phyloP scores from a whole-genome alignment of 2,329 filamentous ascomycete species.

The Waltergamsia citrina region DNA sequence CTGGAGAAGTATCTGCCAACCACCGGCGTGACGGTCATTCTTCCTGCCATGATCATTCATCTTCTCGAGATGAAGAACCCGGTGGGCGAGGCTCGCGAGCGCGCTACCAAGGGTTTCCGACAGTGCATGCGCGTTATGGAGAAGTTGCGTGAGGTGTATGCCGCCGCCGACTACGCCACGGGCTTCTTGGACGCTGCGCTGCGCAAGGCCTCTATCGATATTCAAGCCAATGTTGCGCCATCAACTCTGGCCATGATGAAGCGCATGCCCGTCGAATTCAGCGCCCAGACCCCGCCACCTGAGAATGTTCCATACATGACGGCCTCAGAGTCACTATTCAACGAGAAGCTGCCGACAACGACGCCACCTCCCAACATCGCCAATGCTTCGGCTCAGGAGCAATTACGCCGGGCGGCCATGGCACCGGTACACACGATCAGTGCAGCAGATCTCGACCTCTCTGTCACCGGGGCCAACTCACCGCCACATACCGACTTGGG shows the following conservation, averaged over 20 bases:
- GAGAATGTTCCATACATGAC: slow-evolving; percentile 37
- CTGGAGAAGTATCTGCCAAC: slow-evolving; percentile 78
- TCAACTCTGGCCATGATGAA: slow-evolving; percentile 24
- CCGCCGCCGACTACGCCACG: slow-evolving; percentile 91
- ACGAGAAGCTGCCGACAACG: slow-evolving; percentile 13
- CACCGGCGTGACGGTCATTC: slow-evolving; percentile 80
- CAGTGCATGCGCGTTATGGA: slow-evolving; percentile 91
- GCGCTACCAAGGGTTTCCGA: slow-evolving; percentile 72
- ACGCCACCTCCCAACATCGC: background rate
- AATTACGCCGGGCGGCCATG: slow-evolving; percentile 13
- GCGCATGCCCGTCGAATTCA: slow-evolving; percentile 24
- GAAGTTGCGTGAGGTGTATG: slow-evolving; percentile 78
- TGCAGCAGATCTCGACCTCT: slow-evolving; percentile 22
- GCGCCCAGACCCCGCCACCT: slow-evolving; percentile 41
- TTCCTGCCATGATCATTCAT: slow-evolving; percentile 90
- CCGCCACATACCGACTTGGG: slow-evolving; percentile 36
- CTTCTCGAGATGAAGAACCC: slow-evolving; percentile 85
- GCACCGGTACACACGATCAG: slow-evolving; percentile 27
- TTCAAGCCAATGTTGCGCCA: slow-evolving; percentile 31
- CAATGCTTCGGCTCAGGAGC: background rate
- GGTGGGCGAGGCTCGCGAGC: slow-evolving; percentile 57
- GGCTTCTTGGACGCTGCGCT: slow-evolving; percentile 90
- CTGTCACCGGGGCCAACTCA: slow-evolving; percentile 20
- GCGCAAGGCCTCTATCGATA: slow-evolving; percentile 72
- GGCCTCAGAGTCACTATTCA: slow-evolving; percentile 27